Conservation (phyloP, 352 stramenopile genomes). For the Detonula confervacea region DNA sequence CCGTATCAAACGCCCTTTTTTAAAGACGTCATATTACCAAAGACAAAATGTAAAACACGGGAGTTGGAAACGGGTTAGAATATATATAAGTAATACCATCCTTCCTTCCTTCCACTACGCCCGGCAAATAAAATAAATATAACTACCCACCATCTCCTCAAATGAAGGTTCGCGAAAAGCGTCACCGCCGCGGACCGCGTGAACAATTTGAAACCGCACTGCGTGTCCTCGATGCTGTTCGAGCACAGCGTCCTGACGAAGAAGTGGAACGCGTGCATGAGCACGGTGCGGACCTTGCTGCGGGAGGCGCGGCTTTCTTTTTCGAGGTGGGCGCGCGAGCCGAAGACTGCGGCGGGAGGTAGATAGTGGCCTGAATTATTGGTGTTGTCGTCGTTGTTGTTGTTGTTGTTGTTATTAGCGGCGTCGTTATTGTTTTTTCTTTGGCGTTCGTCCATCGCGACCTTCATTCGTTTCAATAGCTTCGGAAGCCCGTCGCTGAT, state of each 20-base stretch:
- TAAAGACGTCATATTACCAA: too few relatives aligned
- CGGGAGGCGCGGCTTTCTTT: constrained; percentile 49
- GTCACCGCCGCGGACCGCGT: constrained; percentile 35
- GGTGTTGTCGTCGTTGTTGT: not conserved
- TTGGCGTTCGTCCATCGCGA: constrained; percentile 12
- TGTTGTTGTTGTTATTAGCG: too few relatives aligned
- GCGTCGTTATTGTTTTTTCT: constrained; percentile 12
- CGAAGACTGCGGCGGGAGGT: constrained; percentile 56
- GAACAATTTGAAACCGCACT: constrained; percentile 85
- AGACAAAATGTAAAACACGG: too few relatives aligned
- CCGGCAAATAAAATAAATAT: too few relatives aligned
- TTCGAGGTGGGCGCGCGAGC: constrained; percentile 72
- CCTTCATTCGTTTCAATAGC: constrained; percentile 45
- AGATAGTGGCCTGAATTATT: constrained; percentile 4
- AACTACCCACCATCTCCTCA: constrained; percentile 68
- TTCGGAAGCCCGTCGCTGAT: constrained; percentile 69
- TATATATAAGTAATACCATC: too few relatives aligned
- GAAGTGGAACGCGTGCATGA: constrained; percentile 80
- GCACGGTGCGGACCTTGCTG: constrained; percentile 64
- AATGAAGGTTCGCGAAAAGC: constrained; percentile 75
- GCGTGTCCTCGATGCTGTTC: constrained; percentile 73
- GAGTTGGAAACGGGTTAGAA: too few relatives aligned
- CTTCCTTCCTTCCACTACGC: too few relatives aligned
- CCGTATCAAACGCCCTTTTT: constrained; percentile 78
- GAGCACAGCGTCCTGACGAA: constrained; percentile 68